Evolutionary conservation across 768 basidiomycete genomes (phyloP).

Genomic region (Serendipita sp.): DNA sequence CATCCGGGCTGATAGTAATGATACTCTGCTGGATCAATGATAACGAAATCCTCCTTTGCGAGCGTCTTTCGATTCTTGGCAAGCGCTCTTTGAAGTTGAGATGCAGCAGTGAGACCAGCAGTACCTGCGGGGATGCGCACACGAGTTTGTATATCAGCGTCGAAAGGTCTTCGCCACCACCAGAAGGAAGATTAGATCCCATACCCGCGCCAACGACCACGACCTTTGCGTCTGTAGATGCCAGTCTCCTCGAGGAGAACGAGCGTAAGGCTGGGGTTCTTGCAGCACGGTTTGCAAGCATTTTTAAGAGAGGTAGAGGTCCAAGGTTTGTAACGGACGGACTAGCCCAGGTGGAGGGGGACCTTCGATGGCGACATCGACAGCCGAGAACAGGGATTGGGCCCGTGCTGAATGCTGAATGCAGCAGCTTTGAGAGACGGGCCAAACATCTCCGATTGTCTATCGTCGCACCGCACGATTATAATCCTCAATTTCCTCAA

Average conservation of each 20-base stretch:
- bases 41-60: conserved; percentile 60
- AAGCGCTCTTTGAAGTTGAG: conserved; percentile 76
- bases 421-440: too few relatives aligned
- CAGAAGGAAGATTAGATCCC: conserved; percentile 14
- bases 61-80: conserved; percentile 49
- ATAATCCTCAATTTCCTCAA: too few relatives aligned
- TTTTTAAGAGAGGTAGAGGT: not conserved
- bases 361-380: conserved; percentile 1
- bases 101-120: conserved; percentile 66
- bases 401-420: not conserved
- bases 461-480: too few relatives aligned
- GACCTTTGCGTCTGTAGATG: conserved; percentile 32
- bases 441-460: too few relatives aligned
- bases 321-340: not conserved
- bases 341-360: too few relatives aligned
- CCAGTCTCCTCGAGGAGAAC: not conserved
- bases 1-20: conserved; percentile 96
- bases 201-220: conserved; percentile 77
- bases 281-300: not conserved
- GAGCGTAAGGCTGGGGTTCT: not conserved
- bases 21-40: conserved; percentile 63
- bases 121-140: conserved; percentile 34
- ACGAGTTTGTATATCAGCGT: conserved; percentile 1
- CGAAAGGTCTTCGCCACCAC: not conserved
- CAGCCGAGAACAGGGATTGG: not conserved